Evolutionary conservation across 495 filamentous ascomycete species (phyloP), one percentile per base, ranked within the genome.

Genomic region (Hypoxylon crocopeplum): DNA sequence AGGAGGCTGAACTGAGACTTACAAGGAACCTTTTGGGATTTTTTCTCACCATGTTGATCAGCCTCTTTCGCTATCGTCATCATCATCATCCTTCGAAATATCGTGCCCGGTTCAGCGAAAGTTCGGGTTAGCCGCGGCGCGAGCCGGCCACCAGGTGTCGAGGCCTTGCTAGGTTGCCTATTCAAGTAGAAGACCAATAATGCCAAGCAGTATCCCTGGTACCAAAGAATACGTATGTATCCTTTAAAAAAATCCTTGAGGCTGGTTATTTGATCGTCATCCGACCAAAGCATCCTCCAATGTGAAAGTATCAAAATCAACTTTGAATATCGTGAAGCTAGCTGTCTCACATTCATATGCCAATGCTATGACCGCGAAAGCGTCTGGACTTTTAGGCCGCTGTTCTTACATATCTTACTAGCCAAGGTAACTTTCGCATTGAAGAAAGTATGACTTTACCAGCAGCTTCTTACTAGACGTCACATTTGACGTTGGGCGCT

Each of bases 131-230:
- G 47, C 39, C 22, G 36, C 48, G 56, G 56, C 41, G 20, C 56
- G 41, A 53, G 48, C 56, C 56, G 56, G 33, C 16, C 32, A 45
- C 30, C 50, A 34, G n/a, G 25, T 21, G 10, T 42, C 13, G 30
- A 19, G 21, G 19, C 11, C 37, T 30, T 21, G 25, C 29, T 20
- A 22, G 22, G 27, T 40, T 51, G 20, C 36, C 37, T 27, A 20
- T 21, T n/a, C n/a, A n/a, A n/a, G n/a, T n/a, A n/a, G 2, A 21
- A 37, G 19, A 21, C 30, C 38, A 48, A 46, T 29, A 34, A 11
- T 32, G 48, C 51, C 40, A 57, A 57, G 59, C 2, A 12, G 34
- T 17, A 48, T 10, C 52, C 47, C 29, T 62, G 52, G 12, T 48
- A 29, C 52, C 24, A 29, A 40, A 56, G 7, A 27, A 49, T 49